Conservation (phyloP, 2,329 filamentous ascomycete species). For the Herpotrichia juniperi region DNA sequence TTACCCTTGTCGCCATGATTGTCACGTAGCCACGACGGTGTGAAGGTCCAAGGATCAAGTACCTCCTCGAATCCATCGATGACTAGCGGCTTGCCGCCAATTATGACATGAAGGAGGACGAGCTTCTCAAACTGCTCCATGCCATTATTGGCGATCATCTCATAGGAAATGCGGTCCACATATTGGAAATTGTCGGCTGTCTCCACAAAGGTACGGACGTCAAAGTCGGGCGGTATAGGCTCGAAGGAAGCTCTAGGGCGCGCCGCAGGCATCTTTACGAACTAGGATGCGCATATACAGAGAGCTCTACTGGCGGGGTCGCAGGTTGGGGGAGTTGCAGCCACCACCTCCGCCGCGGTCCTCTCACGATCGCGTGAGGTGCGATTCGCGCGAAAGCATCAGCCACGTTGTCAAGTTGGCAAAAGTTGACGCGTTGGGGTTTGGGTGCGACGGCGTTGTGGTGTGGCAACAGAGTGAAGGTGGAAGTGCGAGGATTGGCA, state of each 20-base stretch:
- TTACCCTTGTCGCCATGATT: slow-evolving; percentile 80
- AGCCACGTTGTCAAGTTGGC: not conserved
- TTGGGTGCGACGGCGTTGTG: not conserved
- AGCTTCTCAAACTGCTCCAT: slow-evolving; percentile 84
- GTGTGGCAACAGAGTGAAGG: not conserved
- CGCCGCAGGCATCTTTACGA: slow-evolving; percentile 71
- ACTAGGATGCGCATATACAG: slow-evolving; percentile 15
- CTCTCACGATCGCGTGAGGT: not conserved
- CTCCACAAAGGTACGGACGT: slow-evolving; percentile 77
- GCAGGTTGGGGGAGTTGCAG: not conserved
- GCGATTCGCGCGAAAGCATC: not conserved
- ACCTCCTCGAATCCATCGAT: slow-evolving; percentile 85
- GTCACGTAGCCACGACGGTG: slow-evolving; percentile 76
- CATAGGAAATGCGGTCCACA: slow-evolving; percentile 78
- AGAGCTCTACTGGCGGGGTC: not conserved
- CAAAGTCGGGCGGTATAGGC: slow-evolving; percentile 84
- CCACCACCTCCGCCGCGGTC: not conserved
- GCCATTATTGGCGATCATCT: slow-evolving; percentile 78
- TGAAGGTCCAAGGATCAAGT: slow-evolving; percentile 80
- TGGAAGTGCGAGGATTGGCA: not conserved
- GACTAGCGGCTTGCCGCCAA: slow-evolving; percentile 84
- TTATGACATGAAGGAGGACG: slow-evolving; percentile 80
- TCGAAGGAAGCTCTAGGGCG: slow-evolving; percentile 90
- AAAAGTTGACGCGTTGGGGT: not conserved
- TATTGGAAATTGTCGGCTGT: slow-evolving; percentile 84